Evolutionary conservation across 495 filamentous ascomycete genomes (phyloP).

Genomic region (Tuber calosporum): DNA sequence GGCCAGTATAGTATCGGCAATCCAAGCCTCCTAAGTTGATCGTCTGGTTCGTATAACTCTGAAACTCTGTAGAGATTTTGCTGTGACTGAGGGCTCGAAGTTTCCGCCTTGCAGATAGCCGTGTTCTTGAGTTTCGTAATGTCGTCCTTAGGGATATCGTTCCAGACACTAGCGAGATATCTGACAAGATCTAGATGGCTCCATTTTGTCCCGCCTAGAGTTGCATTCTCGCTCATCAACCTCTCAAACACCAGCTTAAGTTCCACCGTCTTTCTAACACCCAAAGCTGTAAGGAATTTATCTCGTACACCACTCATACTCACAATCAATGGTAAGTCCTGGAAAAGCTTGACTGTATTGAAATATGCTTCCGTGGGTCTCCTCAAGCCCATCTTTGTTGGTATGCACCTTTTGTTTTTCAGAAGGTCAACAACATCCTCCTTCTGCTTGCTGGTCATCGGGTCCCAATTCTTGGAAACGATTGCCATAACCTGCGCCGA

Average conservation of each 20-base stretch:
- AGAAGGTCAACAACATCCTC: conserved; percentile 57
- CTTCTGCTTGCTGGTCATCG: conserved; percentile 58
- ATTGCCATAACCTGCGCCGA: conserved; percentile 69
- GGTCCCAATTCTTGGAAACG: conserved; percentile 83
- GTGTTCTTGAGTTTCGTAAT: conserved; percentile 68
- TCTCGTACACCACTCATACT: conserved; percentile 75
- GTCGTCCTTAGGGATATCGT: conserved; percentile 82
- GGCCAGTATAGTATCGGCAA: conserved; percentile 83
- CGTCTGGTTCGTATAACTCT: conserved; percentile 78
- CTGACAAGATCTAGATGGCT: conserved; percentile 90
- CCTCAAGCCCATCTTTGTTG: conserved; percentile 85
- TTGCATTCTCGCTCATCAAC: conserved; percentile 53
- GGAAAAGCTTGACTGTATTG: conserved; percentile 82
- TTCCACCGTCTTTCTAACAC: conserved; percentile 82
- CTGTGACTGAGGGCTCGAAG: conserved; percentile 39
- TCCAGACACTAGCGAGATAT: conserved; percentile 79
- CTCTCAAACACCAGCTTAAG: conserved; percentile 87
- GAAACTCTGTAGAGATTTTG: conserved; percentile 63
- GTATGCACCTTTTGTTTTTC: conserved; percentile 65
- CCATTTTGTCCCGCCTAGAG: conserved; percentile 57
- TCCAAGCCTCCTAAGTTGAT: conserved; percentile 57
- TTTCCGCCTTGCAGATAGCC: conserved; percentile 74
- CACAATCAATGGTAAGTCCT: conserved; percentile 76
- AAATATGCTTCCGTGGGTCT: conserved; percentile 86
- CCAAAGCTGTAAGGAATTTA: conserved; percentile 72